phyloP scores from a whole-genome alignment of 1,284 basidiomycete species.

The Hortiboletus rubellus region DNA sequence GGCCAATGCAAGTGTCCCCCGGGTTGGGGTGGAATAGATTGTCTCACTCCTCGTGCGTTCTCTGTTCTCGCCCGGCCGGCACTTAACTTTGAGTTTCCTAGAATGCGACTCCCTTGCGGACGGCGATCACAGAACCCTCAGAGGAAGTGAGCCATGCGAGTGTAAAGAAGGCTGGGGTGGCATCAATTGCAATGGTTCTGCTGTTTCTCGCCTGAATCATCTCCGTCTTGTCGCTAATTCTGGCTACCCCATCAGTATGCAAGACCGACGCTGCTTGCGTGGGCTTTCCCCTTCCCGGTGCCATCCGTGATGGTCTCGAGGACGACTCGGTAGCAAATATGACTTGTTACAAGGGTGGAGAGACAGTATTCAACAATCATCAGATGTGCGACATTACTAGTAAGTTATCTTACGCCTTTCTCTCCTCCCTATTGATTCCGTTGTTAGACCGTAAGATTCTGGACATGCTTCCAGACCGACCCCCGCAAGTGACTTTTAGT shows the following conservation, averaged over 20 bases:
- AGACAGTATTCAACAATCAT: slow-evolving; percentile 89
- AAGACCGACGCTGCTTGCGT: slow-evolving; percentile 77
- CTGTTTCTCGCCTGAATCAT: background rate
- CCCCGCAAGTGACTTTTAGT: slow-evolving; percentile 94
- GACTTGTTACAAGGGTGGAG: slow-evolving; percentile 92
- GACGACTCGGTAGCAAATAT: slow-evolving; percentile 64
- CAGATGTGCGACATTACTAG: slow-evolving; percentile 99
- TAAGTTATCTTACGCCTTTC: slow-evolving; percentile 41
- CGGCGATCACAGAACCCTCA: slow-evolving; percentile 79
- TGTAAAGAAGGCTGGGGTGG: slow-evolving; percentile 95
- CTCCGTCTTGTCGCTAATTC: background rate
- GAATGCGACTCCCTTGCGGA: slow-evolving; percentile 92
- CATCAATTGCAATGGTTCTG: slow-evolving; percentile 92
- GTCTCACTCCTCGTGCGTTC: slow-evolving; percentile 65
- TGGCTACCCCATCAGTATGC: slow-evolving; percentile 62
- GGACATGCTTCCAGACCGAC: slow-evolving; percentile 84
- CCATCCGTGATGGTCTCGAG: slow-evolving; percentile 41
- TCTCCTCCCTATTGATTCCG: background rate
- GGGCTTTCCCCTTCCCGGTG: slow-evolving; percentile 67
- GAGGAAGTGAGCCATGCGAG: slow-evolving; percentile 78
- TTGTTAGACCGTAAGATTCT: slow-evolving; percentile 80
- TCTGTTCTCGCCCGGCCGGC: background rate
- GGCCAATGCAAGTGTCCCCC: slow-evolving; percentile 80
- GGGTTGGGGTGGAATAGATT: slow-evolving; percentile 85
- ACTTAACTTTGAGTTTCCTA: slow-evolving; percentile 31